A percentile compares a stretch with the other conserved stretches of the same genome.
Evolutionary conservation across 768 basidiomycete genomes (phyloP).

Genomic region (Phlebiopsis gigantea): DNA sequence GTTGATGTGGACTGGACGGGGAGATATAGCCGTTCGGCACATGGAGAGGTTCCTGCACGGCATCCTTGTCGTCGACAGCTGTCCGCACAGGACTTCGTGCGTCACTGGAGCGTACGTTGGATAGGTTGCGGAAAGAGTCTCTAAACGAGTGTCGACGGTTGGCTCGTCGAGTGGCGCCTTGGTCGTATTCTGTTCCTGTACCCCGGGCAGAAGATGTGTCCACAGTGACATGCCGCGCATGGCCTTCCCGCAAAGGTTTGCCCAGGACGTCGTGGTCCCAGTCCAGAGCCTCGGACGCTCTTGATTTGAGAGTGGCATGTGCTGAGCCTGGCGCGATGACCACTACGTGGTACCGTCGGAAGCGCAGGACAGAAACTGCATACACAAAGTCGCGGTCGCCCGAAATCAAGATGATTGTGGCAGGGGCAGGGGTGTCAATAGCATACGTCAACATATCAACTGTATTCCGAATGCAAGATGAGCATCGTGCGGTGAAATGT

Average conservation of each 20-base stretch:
- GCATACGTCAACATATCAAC: conserved; percentile 64
- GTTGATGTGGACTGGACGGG: neutral
- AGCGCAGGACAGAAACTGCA: conserved; percentile 45
- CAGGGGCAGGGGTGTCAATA: conserved; percentile 48
- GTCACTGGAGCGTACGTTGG: neutral
- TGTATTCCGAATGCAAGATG: conserved; percentile 21
- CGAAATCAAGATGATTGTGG: conserved; percentile 55
- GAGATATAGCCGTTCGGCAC: neutral
- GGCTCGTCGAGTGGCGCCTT: neutral
- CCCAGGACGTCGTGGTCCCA: conserved; percentile 31
- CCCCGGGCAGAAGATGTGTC: neutral
- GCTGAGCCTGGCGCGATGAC: conserved; percentile 14
- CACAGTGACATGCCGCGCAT: conserved; percentile 4
- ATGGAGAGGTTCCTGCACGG: neutral
- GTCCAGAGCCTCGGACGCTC: conserved; percentile 50
- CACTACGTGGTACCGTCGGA: conserved; percentile 14
- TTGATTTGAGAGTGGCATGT: conserved; percentile 44
- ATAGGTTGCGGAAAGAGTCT: neutral
- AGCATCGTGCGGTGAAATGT: neutral
- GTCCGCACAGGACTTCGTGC: neutral
- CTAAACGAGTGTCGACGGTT: conserved; percentile 6
- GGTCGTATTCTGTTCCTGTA: conserved; percentile 1
- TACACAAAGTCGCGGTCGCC: conserved; percentile 68
- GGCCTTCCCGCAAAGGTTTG: neutral
- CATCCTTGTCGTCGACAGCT: neutral